phyloP scores from a whole-genome alignment of 2,329 filamentous ascomycete species.

The Aureobasidium sp. region DNA sequence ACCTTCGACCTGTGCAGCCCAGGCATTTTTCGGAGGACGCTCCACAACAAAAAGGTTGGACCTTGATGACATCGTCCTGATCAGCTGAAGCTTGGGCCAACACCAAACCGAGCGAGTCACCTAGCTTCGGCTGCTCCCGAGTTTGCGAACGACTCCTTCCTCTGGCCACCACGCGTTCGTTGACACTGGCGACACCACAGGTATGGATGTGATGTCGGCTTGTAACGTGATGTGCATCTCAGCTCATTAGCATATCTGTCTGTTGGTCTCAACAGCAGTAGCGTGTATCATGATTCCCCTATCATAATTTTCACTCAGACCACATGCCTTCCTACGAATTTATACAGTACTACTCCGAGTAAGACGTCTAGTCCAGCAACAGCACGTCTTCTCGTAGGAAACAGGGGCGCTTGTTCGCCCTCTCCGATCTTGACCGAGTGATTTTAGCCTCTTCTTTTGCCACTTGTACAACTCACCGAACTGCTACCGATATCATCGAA shows the following conservation, averaged over 20 bases:
- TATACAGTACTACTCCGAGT: too few species aligned
- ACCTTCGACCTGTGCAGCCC: background rate
- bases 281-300: background rate
- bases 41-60: background rate
- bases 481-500: background rate
- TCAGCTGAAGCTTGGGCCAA: background rate
- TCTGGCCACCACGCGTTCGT: constrained; percentile 1
- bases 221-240: background rate
- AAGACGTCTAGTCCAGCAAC: background rate
- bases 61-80: background rate
- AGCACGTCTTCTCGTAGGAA: background rate
- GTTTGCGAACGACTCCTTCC: background rate
- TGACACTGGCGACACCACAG: background rate
- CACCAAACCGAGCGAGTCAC: background rate
- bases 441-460: background rate
- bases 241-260: background rate
- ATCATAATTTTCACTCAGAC: background rate
- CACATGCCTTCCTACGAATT: background rate
- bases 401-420: background rate
- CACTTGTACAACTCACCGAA: background rate
- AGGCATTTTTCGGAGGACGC: background rate
- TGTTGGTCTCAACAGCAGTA: background rate
- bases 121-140: constrained; percentile 3
- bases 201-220: background rate
- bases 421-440: background rate